Percentiles rank a stretch among this genome's conserved stretches.
These are phyloP conservation scores for Bacidia gigantensis DNA, from an alignment of 495 filamentous ascomycete genomes.

Conservation along the genomic window DNA sequence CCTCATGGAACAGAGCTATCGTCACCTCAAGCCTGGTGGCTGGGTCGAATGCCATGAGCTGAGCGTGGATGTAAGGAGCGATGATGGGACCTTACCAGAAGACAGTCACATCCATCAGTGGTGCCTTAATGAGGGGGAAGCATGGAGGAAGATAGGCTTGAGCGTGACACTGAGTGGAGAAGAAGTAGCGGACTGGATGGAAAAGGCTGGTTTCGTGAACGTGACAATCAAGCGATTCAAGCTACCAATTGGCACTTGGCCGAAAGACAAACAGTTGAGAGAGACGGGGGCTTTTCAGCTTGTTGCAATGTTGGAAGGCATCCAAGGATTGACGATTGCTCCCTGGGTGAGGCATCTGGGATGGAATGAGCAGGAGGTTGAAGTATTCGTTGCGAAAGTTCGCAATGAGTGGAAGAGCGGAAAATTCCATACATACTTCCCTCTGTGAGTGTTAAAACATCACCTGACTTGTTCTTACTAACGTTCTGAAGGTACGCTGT, in stretches of 20 bases:
- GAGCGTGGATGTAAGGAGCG: constrained; percentile 17
- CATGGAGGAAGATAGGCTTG: neutral
- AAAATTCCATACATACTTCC: constrained; percentile 25
- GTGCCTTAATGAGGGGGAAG: neutral
- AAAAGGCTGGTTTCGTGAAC: constrained; percentile 19
- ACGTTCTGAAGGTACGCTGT: constrained; percentile 1
- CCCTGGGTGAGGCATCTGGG: constrained; percentile 40
- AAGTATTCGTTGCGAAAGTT: constrained; percentile 39
- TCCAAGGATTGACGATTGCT: constrained; percentile 29
- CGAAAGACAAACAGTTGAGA: constrained; percentile 18
- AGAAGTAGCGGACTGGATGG: constrained; percentile 12
- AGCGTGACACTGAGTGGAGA: constrained; percentile 9
- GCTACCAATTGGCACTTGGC: constrained; percentile 20
- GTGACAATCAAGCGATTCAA: constrained; percentile 12
- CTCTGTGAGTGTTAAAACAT: constrained; percentile 1
- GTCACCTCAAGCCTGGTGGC: constrained; percentile 20
- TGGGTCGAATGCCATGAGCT: constrained; percentile 21
- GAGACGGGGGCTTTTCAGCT: constrained; percentile 21
- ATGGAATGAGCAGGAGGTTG: constrained; percentile 40
- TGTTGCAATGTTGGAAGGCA: constrained; percentile 29
- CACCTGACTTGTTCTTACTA: neutral
- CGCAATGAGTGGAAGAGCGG: constrained; percentile 38
- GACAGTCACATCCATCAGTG: constrained; percentile 6
- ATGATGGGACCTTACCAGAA: constrained; percentile 15
- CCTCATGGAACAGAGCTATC: constrained; percentile 22